Conservation (phyloP, 192 early-diverging fungal species). For the Linnemannia exigua region DNA sequence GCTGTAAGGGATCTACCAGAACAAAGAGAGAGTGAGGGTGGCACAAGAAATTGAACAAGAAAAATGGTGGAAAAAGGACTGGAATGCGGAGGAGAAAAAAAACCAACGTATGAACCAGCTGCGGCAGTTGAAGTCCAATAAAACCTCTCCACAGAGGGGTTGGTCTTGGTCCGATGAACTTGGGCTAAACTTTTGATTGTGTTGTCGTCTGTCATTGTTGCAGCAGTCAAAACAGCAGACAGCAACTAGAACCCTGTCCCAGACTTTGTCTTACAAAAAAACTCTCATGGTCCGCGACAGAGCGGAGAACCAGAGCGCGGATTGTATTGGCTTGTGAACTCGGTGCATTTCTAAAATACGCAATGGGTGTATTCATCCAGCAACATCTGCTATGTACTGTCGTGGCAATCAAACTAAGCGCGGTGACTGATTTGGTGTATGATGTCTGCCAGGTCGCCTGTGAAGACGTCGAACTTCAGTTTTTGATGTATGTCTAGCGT, state of each 20-base stretch:
- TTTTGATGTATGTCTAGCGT: not conserved
- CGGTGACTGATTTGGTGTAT: not conserved
- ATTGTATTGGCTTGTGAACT: not conserved
- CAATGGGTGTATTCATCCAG: not conserved
- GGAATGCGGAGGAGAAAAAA: too few species aligned
- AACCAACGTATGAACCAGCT: too few species aligned
- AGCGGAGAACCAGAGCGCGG: not conserved
- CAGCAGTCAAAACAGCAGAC: not conserved
- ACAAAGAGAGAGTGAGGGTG: too few species aligned
- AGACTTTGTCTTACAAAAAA: not conserved
- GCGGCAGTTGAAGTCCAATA: too few species aligned
- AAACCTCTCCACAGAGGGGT: too few species aligned
- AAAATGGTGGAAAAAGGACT: too few species aligned
- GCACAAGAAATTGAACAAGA: too few species aligned
- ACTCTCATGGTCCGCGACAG: constrained; percentile 7
- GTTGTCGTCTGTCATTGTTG: not conserved
- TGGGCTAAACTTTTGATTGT: too few species aligned
- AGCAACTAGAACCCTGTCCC: not conserved
- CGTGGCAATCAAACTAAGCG: constrained; percentile 3
- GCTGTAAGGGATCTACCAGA: too few species aligned
- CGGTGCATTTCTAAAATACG: constrained; percentile 1
- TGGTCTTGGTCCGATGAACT: too few species aligned
- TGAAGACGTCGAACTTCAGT: not conserved
- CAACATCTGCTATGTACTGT: constrained; percentile 11
- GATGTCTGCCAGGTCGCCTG: not conserved